Base-by-base conservation (phyloP, 2,329 filamentous ascomycete species). In the Meredithiella fracta region DNA sequence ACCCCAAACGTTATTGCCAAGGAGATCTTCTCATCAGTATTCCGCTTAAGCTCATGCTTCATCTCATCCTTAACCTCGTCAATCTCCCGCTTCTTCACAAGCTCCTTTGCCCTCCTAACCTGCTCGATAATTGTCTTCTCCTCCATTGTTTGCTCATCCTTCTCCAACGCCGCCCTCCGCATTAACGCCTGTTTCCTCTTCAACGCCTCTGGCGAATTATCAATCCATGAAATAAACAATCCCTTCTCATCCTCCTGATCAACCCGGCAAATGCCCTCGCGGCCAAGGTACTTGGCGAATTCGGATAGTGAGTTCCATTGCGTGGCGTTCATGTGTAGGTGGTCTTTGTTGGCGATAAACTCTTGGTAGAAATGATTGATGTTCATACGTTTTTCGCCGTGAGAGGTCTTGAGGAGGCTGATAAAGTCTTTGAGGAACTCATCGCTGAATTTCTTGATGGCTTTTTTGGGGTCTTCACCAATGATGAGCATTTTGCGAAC, bases 321-420 rank as follows among this genome's bases (percentile, higher is more conserved):
- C 0, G 92, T 97, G 6, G 88, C 76, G 68, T 96, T 96, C 85
- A 97, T 89, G 66, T 97, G 92, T 7, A 92, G 73, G 66, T 97
- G 91, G 64, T 88, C 77, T 67, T 90, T 89, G 62, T 91, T 84
- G 15, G 80, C 76, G 62, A 97, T 96, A 64, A 94, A 92, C 65
- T 90, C 83, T 66, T 97, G 88, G 69, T 98, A 98, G 67, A 97
- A 97, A 60, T 86, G 82, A 65, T 98, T 98, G 53, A 90, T 79
- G 34, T 90, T 78, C 1, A 97, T 82, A 63, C 81, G 78, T 68
- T 98, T 98, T 69, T 95, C 89, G 60, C 89, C 88, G 64, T 98
- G 92, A 0, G 83, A 79, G 0, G 90, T 95, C 57, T 80, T 78
- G 5, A 98, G 73, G 1, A 92, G 73, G 57, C 80, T 73, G 1